These are phyloP conservation scores for Diversispora eburnea DNA, from an alignment of 192 early-diverging fungal genomes.

Conservation along the genomic window DNA sequence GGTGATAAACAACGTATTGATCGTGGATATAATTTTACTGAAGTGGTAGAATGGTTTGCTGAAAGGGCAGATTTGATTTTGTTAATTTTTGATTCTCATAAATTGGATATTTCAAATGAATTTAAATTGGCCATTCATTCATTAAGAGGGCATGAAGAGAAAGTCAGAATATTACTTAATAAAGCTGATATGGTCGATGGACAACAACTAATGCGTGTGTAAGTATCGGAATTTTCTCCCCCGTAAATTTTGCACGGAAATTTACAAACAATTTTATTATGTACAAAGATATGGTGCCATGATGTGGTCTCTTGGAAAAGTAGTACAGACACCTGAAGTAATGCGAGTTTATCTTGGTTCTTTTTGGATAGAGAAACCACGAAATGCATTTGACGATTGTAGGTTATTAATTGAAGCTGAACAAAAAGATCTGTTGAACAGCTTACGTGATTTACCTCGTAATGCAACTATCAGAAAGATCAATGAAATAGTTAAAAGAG, in stretches of 20 bases:
- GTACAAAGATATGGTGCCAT: slow-evolving; percentile 63
- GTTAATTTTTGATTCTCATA: slow-evolving; percentile 84
- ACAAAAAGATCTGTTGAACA: slow-evolving; percentile 72
- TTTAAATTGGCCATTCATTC: slow-evolving; percentile 77
- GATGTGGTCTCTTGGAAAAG: slow-evolving; percentile 91
- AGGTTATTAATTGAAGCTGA: slow-evolving; percentile 65
- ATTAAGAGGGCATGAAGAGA: slow-evolving; percentile 82
- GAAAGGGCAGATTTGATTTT: slow-evolving; percentile 81
- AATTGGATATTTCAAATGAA: slow-evolving; percentile 88
- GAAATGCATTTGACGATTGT: slow-evolving; percentile 68
- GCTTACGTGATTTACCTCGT: slow-evolving; percentile 68
- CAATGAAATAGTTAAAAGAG: slow-evolving; percentile 89
- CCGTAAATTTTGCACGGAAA: neutral
- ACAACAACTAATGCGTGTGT: slow-evolving; percentile 85
- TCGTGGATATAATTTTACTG: slow-evolving; percentile 78
- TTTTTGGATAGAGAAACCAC: slow-evolving; percentile 73
- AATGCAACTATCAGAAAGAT: slow-evolving; percentile 82
- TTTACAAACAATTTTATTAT: no score
- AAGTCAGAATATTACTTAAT: slow-evolving; percentile 81
- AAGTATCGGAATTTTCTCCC: neutral
- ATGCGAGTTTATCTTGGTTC: slow-evolving; percentile 79
- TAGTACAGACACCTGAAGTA: slow-evolving; percentile 85
- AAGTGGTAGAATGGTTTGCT: slow-evolving; percentile 83
- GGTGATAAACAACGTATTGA: slow-evolving; percentile 81
- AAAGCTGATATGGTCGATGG: slow-evolving; percentile 84